These are phyloP conservation scores for Syncephalastrum racemosum DNA, from an alignment of 371 early-diverging fungal genomes.

Conservation along the genomic window DNA sequence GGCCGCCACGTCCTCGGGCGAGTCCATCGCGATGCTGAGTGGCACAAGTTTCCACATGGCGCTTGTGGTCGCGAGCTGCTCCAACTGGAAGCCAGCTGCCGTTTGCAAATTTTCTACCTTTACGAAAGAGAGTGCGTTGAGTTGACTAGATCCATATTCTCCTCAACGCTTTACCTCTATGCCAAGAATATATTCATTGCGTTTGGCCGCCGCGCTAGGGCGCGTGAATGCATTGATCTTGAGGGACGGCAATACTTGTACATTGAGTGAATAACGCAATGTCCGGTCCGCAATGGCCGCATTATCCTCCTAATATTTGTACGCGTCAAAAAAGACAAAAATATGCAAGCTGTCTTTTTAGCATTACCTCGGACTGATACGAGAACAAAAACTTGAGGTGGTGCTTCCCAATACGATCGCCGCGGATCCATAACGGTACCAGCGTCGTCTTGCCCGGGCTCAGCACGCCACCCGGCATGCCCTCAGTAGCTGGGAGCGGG, in stretches of 20 bases:
- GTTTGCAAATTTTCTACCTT: slow-evolving; percentile 72
- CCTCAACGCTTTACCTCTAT: slow-evolving; percentile 64
- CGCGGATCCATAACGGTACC: slow-evolving; percentile 89
- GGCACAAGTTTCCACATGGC: slow-evolving; percentile 71
- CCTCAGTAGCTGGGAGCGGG: slow-evolving; percentile 32
- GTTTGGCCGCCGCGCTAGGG: slow-evolving; percentile 64
- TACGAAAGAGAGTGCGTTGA: slow-evolving; percentile 3
- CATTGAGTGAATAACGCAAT: slow-evolving; percentile 56
- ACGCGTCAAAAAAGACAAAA: background rate
- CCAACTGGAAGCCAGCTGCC: slow-evolving; percentile 56
- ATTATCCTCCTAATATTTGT: slow-evolving; percentile 47
- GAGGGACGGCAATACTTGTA: slow-evolving; percentile 81
- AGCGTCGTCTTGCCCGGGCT: slow-evolving; percentile 70
- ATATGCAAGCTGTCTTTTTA: background rate
- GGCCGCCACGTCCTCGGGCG: slow-evolving; percentile 31
- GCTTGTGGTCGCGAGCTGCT: slow-evolving; percentile 74
- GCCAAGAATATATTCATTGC: slow-evolving; percentile 85
- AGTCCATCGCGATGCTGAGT: slow-evolving; percentile 40
- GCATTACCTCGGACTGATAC: slow-evolving; percentile 61
- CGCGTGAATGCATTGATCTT: slow-evolving; percentile 92
- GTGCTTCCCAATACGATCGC: slow-evolving; percentile 89
- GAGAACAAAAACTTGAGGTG: slow-evolving; percentile 69
- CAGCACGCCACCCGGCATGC: slow-evolving; percentile 40
- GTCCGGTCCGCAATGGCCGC: slow-evolving; percentile 67
- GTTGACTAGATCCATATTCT: background rate